Evolutionary conservation across 1,284 basidiomycete species (phyloP).

Genomic region (Irpex rosettiformis): DNA sequence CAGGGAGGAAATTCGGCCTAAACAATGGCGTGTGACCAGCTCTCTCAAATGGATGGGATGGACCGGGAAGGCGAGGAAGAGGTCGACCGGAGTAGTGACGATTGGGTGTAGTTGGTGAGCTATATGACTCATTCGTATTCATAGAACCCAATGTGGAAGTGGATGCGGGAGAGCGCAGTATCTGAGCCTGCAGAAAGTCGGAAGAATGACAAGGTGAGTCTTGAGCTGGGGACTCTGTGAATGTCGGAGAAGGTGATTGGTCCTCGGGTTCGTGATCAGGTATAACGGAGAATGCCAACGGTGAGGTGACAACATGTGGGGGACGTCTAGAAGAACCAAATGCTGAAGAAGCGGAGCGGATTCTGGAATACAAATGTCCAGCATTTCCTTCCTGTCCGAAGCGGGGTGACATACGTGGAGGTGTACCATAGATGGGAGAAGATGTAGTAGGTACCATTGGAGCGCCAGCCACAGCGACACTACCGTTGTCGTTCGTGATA

Average conservation of each 20-base stretch:
- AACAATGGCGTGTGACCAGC: constrained; percentile 2
- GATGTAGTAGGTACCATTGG: background rate
- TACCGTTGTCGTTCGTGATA: background rate
- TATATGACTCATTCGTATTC: constrained; percentile 20
- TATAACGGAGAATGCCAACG: background rate
- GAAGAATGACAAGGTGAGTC: too few relatives aligned
- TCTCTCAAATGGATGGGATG: constrained; percentile 17
- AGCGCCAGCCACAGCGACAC: background rate
- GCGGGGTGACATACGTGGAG: background rate
- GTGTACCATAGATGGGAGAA: background rate
- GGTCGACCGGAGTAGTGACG: constrained; percentile 33
- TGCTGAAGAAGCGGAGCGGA: background rate
- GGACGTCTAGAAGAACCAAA: background rate
- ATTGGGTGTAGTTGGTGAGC: constrained; percentile 18
- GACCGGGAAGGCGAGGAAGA: constrained; percentile 27
- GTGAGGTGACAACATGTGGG: constrained; percentile 1
- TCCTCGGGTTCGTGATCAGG: background rate
- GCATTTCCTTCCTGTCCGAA: background rate
- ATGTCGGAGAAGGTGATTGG: background rate
- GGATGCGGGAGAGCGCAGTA: constrained; percentile 2
- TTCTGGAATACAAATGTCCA: background rate
- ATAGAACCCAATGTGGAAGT: constrained; percentile 8
- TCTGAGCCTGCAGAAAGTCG: too few relatives aligned
- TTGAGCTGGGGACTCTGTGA: background rate
- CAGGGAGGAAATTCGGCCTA: background rate